Evolutionary conservation across 164 flowering plant species (phyloP).

Genomic region (Tetracentron sinense): DNA sequence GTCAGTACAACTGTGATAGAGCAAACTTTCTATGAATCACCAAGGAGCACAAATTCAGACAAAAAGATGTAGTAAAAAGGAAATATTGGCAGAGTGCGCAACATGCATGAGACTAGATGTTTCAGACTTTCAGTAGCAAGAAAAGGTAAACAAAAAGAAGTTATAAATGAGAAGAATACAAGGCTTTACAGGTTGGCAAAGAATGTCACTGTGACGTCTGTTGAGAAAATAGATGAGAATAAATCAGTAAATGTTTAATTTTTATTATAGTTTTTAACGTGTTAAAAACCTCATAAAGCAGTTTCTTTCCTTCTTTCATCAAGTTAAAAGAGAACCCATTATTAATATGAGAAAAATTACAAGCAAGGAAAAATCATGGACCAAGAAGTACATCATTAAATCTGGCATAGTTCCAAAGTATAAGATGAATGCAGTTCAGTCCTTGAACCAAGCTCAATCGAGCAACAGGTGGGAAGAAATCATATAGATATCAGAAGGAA

Average conservation of each 20-base stretch:
- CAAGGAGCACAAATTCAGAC: too few relatives aligned
- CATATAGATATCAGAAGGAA: not conserved
- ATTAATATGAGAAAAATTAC: too few relatives aligned
- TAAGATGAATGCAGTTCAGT: not conserved
- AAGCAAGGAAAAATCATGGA: not conserved
- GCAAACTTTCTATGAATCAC: not conserved
- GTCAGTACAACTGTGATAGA: not conserved
- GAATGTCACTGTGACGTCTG: not conserved
- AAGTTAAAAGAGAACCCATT: not conserved
- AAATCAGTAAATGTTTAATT: too few relatives aligned
- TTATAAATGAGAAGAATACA: not conserved
- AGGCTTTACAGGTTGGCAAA: not conserved
- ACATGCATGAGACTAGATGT: too few relatives aligned
- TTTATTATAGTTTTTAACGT: not conserved
- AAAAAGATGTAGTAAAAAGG: too few relatives aligned
- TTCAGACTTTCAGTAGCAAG: too few relatives aligned
- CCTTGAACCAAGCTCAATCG: not conserved
- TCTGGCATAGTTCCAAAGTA: not conserved
- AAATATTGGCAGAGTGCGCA: too few relatives aligned
- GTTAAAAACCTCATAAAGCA: too few relatives aligned
- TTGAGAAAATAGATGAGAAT: not conserved
- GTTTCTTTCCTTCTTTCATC: not conserved
- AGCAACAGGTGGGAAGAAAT: not conserved
- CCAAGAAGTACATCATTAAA: not conserved
- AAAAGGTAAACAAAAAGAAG: too few relatives aligned